Conservation (phyloP, 371 early-diverging fungal species). For the Mortierella sp. region DNA sequence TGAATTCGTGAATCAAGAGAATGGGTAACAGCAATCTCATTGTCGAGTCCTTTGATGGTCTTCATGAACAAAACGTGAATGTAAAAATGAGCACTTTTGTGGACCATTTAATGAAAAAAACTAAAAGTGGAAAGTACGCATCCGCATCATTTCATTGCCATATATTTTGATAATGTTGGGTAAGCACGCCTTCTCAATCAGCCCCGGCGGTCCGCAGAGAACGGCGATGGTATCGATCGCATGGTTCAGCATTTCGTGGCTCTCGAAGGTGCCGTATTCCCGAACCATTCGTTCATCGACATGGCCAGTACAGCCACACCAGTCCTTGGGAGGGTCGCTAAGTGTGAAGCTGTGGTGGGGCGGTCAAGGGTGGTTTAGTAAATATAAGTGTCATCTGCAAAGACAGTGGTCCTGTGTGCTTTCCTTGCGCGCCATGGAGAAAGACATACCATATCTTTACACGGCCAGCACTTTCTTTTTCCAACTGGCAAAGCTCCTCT, state of each 20-base stretch:
- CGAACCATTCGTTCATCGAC: background rate
- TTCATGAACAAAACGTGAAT: no score
- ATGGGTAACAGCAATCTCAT: no score
- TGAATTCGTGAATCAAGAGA: no score
- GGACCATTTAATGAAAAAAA: no score
- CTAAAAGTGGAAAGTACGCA: constrained; percentile 21
- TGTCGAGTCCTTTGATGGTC: no score
- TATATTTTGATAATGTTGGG: constrained; percentile 16
- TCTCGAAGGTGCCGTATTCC: constrained; percentile 12
- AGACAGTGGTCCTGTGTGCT: no score
- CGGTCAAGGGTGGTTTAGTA: no score
- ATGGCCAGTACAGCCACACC: background rate
- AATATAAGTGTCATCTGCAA: background rate
- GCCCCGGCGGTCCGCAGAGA: constrained; percentile 13
- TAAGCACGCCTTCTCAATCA: constrained; percentile 22
- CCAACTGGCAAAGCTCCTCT: background rate
- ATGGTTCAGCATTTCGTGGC: constrained; percentile 12
- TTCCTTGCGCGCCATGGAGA: background rate
- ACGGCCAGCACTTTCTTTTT: background rate
- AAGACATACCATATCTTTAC: background rate
- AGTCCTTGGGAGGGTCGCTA: background rate
- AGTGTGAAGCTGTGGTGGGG: constrained; percentile 3
- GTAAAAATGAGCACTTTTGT: no score
- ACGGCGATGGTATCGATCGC: constrained; percentile 2
- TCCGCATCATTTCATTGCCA: constrained; percentile 14